Conservation (phyloP, 1,284 basidiomycete genomes). For the Cutaneotrichosporon sp. region DNA sequence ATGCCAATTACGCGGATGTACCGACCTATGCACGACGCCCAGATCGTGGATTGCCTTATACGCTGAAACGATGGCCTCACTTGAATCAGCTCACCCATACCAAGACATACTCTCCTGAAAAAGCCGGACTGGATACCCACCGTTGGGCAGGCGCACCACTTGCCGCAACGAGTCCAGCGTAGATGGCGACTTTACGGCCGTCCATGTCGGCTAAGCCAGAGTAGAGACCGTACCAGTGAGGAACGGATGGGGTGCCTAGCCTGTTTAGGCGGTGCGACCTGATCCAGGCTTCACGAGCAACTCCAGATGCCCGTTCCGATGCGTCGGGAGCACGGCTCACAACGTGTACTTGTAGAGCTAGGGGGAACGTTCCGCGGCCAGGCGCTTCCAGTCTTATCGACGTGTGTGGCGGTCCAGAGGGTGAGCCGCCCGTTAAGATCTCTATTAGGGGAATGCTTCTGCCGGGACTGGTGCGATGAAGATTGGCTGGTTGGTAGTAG, state of each 20-base stretch:
- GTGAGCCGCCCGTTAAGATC: no score
- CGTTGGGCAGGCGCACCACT: neutral
- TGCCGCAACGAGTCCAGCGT: neutral
- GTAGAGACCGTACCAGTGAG: constrained; percentile 3
- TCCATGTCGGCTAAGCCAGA: neutral
- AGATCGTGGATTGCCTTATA: neutral
- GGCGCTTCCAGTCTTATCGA: neutral
- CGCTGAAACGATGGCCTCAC: neutral
- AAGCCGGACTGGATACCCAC: neutral
- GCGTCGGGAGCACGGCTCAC: neutral
- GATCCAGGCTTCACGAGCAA: constrained; percentile 4
- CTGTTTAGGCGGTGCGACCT: neutral
- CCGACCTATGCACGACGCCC: constrained; percentile 1
- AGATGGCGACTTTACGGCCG: neutral
- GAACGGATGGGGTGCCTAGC: neutral
- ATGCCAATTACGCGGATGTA: neutral
- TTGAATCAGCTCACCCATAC: neutral
- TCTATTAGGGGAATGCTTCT: no score
- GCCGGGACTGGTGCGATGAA: neutral
- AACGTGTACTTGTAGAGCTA: neutral
- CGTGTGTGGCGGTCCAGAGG: neutral
- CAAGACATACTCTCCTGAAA: neutral
- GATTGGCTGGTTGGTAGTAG: neutral
- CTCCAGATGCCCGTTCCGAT: neutral
- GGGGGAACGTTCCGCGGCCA: neutral